phyloP scores from a whole-genome alignment of 768 basidiomycete species.

The Mycena pura region DNA sequence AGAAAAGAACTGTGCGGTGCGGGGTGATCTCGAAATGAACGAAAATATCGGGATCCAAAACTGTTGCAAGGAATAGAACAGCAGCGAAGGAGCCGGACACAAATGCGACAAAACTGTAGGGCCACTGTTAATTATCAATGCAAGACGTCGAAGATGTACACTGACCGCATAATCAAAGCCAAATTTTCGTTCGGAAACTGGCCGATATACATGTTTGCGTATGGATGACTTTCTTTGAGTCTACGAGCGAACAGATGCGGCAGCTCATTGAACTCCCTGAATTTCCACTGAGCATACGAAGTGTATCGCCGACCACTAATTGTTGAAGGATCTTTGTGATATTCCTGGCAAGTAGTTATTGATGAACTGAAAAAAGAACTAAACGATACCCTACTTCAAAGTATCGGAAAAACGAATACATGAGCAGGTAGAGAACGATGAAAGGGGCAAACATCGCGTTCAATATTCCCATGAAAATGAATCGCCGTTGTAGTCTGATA shows the following conservation, averaged over 20 bases:
- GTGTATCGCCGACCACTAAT: slow-evolving; percentile 94
- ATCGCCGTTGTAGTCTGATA: slow-evolving; percentile 76
- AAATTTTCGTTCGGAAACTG: slow-evolving; percentile 97
- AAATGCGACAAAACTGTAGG: slow-evolving; percentile 88
- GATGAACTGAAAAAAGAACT: not conserved
- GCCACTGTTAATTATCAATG: slow-evolving; percentile 6
- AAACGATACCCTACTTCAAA: slow-evolving; percentile 76
- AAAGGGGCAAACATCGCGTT: slow-evolving; percentile 97
- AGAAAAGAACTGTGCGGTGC: slow-evolving; percentile 93
- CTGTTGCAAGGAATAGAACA: slow-evolving; percentile 89
- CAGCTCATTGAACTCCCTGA: slow-evolving; percentile 98
- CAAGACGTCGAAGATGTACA: slow-evolving; percentile 7
- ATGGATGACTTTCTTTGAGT: slow-evolving; percentile 86
- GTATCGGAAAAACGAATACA: slow-evolving; percentile 99
- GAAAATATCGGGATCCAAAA: slow-evolving; percentile 92
- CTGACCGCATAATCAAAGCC: slow-evolving; percentile 87
- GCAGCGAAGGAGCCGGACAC: slow-evolving; percentile 96
- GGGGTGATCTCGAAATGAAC: slow-evolving; percentile 94
- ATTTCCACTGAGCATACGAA: slow-evolving; percentile 96
- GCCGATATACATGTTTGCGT: slow-evolving; percentile 94
- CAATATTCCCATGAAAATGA: slow-evolving; percentile 96
- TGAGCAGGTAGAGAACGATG: slow-evolving; percentile 93
- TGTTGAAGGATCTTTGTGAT: slow-evolving; percentile 97
- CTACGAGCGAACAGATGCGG: slow-evolving; percentile 90
- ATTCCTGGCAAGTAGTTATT: slow-evolving; percentile 70